These are phyloP conservation scores for Darksidea phi DNA, from an alignment of 495 filamentous ascomycete species.

Conservation along the genomic window DNA sequence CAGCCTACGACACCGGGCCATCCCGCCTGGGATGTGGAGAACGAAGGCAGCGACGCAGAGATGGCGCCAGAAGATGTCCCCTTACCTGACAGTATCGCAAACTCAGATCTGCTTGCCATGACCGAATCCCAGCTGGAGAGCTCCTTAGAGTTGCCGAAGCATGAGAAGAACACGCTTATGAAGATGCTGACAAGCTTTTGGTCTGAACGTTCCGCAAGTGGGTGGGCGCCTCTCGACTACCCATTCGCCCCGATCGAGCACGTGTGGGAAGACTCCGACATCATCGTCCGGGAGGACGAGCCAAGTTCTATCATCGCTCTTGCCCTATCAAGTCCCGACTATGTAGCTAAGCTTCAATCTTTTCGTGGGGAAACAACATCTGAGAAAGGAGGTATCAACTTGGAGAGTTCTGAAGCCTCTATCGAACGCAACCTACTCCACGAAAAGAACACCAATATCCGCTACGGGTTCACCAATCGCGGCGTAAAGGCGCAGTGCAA, in stretches of 20 bases:
- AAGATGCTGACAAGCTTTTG: conserved; percentile 96
- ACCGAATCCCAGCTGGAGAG: conserved; percentile 57
- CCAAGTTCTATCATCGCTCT: conserved; percentile 95
- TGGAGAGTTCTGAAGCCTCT: conserved; percentile 38
- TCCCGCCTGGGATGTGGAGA: conserved; percentile 65
- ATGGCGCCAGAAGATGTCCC: conserved; percentile 63
- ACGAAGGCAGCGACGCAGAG: conserved; percentile 69
- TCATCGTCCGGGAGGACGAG: conserved; percentile 96
- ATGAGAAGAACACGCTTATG: conserved; percentile 87
- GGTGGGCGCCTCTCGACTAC: conserved; percentile 93
- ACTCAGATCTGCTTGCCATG: conserved; percentile 58
- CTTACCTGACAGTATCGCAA: conserved; percentile 64
- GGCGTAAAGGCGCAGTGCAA: conserved; percentile 94
- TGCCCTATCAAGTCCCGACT: conserved; percentile 80
- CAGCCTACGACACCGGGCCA: conserved; percentile 38
- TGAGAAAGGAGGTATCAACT: conserved; percentile 32
- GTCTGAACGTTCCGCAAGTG: conserved; percentile 94
- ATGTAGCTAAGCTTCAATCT: conserved; percentile 70
- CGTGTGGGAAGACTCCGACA: conserved; percentile 95
- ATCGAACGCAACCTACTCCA: conserved; percentile 60
- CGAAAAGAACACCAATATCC: conserved; percentile 83
- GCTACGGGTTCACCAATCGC: conserved; percentile 90
- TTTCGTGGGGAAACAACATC: conserved; percentile 58
- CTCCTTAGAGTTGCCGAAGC: conserved; percentile 77
- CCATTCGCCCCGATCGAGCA: conserved; percentile 85